Conservation (phyloP, 805 yeast species). For the Starmera pachycereana region DNA sequence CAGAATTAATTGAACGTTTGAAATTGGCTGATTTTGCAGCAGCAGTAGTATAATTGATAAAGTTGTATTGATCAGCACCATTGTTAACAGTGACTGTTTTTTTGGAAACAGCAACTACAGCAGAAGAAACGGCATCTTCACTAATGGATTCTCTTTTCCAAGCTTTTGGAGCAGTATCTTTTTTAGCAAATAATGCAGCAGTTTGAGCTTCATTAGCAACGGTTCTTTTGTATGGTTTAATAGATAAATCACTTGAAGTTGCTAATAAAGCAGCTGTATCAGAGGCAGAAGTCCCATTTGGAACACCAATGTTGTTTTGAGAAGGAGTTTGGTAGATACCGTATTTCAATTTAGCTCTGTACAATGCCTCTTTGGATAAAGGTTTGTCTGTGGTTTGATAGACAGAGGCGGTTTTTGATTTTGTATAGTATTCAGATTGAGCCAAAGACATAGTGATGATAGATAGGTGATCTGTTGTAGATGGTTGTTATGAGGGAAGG, state of each 20-base stretch:
- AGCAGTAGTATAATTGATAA: conserved; percentile 14
- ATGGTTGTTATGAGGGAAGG: not conserved
- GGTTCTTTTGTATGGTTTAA: conserved; percentile 54
- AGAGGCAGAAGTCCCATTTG: conserved; percentile 43
- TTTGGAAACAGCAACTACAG: conserved; percentile 16
- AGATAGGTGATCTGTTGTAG: no score
- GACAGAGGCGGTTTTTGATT: conserved; percentile 24
- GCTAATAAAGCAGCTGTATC: conserved; percentile 75
- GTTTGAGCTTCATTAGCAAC: conserved; percentile 55
- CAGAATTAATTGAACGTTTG: conserved; percentile 18
- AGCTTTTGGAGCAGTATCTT: conserved; percentile 34
- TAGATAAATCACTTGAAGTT: conserved; percentile 50
- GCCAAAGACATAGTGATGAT: conserved; percentile 1
- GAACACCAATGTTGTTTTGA: conserved; percentile 45
- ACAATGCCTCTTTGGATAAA: conserved; percentile 62
- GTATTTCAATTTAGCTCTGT: conserved; percentile 61
- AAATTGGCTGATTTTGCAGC: conserved; percentile 35
- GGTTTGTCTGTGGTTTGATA: conserved; percentile 67
- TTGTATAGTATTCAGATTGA: conserved; percentile 3
- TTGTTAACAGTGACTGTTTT: not conserved
- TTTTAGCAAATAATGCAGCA: conserved; percentile 45
- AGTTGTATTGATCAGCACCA: not conserved
- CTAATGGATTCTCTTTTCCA: conserved; percentile 44
- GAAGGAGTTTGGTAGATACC: conserved; percentile 50
- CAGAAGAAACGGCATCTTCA: conserved; percentile 38